phyloP scores from a whole-genome alignment of 352 stramenopile species.

The Phytophthora sansomeana region DNA sequence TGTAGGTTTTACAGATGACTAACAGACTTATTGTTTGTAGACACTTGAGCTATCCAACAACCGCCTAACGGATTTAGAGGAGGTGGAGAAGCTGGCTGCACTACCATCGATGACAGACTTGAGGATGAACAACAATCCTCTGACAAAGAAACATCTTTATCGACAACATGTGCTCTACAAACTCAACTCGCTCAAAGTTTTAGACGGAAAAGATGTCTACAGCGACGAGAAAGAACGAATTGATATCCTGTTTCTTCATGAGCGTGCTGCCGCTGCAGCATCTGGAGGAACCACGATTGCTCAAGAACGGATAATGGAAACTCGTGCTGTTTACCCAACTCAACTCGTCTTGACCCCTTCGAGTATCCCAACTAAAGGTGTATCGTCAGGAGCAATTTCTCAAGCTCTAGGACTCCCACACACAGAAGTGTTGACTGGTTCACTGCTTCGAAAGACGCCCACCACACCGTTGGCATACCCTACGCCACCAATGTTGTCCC shows the following conservation, averaged over 20 bases:
- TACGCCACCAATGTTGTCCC: constrained; percentile 16
- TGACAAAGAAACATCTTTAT: constrained; percentile 88
- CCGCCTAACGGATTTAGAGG: constrained; percentile 75
- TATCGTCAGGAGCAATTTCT: neutral
- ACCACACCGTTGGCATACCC: constrained; percentile 30
- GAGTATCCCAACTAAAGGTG: constrained; percentile 50
- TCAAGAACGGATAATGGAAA: constrained; percentile 31
- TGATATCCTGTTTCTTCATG: constrained; percentile 74
- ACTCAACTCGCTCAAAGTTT: constrained; percentile 54
- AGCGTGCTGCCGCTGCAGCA: constrained; percentile 49
- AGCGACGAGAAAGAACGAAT: constrained; percentile 81
- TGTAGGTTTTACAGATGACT: neutral
- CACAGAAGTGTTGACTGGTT: constrained; percentile 53
- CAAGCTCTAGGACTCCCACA: constrained; percentile 38
- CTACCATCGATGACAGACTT: constrained; percentile 76
- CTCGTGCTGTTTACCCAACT: constrained; percentile 21
- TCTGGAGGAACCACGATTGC: constrained; percentile 20
- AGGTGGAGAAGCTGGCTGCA: constrained; percentile 72
- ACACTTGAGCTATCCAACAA: constrained; percentile 83
- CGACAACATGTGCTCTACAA: constrained; percentile 71
- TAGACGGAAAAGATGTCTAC: constrained; percentile 80
- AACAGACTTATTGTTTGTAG: constrained; percentile 36
- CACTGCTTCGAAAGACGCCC: constrained; percentile 53
- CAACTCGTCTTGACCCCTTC: constrained; percentile 55
- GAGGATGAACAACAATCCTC: constrained; percentile 69